These are phyloP conservation scores for Termitomyces sp. DNA, from an alignment of 768 basidiomycete species.

Conservation along the genomic window DNA sequence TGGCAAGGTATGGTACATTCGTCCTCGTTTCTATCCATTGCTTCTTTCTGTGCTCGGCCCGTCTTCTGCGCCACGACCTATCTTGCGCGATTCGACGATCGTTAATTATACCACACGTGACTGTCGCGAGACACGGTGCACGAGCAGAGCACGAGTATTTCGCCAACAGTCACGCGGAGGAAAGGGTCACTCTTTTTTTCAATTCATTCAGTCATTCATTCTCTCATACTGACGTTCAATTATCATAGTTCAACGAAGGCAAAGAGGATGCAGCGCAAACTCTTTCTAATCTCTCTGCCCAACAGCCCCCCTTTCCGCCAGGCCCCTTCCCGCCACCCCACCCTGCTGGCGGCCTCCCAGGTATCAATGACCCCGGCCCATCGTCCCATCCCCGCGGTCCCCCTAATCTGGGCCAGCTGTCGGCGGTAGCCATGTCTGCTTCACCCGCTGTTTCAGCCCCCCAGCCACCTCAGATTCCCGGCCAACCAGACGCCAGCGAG, in stretches of 20 bases:
- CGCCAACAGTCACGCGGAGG: slow-evolving; percentile 37
- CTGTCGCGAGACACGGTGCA: slow-evolving; percentile 29
- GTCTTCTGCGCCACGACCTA: slow-evolving; percentile 9
- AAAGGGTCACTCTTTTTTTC: slow-evolving; percentile 1
- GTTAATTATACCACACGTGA: slow-evolving; percentile 35
- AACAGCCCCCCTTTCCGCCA: slow-evolving; percentile 31
- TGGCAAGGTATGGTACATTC: slow-evolving; percentile 47
- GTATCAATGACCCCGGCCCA: slow-evolving; percentile 67
- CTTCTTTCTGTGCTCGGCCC: neutral
- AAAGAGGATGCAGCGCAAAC: slow-evolving; percentile 65
- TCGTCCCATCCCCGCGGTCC: slow-evolving; percentile 71
- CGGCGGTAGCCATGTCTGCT: slow-evolving; percentile 51
- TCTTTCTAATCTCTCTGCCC: slow-evolving; percentile 49
- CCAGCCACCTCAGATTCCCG: slow-evolving; percentile 16
- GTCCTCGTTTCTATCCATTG: slow-evolving; percentile 3
- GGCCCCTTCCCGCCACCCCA: slow-evolving; percentile 30
- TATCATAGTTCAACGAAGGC: slow-evolving; percentile 43
- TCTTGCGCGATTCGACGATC: slow-evolving; percentile 19
- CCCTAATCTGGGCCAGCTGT: slow-evolving; percentile 60
- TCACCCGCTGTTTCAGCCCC: slow-evolving; percentile 24
- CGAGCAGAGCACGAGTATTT: slow-evolving; percentile 34
- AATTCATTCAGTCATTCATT: neutral
- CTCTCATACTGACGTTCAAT: neutral
- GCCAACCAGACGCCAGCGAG: slow-evolving; percentile 26
- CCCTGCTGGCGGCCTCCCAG: slow-evolving; percentile 40